Evolutionary conservation across 176 grass and related monocot genomes (phyloP).

Genomic region (Thalia dealbata): DNA sequence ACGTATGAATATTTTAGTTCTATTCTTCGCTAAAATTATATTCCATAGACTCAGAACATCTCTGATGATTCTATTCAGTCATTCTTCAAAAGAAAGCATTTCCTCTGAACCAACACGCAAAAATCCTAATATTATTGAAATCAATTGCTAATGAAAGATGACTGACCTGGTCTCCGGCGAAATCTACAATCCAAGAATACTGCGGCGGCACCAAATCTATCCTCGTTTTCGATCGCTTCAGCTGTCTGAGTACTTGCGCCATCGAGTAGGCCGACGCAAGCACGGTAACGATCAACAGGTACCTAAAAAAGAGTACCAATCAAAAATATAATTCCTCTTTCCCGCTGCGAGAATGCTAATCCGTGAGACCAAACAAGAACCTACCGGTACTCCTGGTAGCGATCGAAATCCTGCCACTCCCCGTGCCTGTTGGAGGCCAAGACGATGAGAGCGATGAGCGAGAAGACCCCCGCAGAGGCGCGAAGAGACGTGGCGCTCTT

Average conservation of each 20-base stretch:
- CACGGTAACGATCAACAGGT: conserved; percentile 46
- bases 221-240: conserved; percentile 24
- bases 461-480: conserved; percentile 38
- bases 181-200: conserved; percentile 37
- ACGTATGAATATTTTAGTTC: not conserved
- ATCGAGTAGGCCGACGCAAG: conserved; percentile 53
- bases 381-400: conserved; percentile 75
- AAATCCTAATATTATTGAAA: not conserved
- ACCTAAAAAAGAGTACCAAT: conserved; percentile 30
- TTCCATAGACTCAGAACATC: not conserved
- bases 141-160: not conserved
- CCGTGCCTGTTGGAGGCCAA: conserved; percentile 79
- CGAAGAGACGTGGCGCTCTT: conserved; percentile 57
- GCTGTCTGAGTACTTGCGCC: conserved; percentile 42
- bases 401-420: conserved; percentile 68
- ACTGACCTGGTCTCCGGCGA: conserved; percentile 68
- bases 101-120: too few species aligned
- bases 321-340: not conserved
- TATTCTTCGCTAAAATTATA: not conserved
- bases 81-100: not conserved
- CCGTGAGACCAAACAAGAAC: not conserved
- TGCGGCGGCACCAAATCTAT: conserved; percentile 25
- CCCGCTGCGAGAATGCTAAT: not conserved
- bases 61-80: not conserved
- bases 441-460: conserved; percentile 59